Conservation (phyloP, 75 land plant genomes). For the Picea glauca region DNA sequence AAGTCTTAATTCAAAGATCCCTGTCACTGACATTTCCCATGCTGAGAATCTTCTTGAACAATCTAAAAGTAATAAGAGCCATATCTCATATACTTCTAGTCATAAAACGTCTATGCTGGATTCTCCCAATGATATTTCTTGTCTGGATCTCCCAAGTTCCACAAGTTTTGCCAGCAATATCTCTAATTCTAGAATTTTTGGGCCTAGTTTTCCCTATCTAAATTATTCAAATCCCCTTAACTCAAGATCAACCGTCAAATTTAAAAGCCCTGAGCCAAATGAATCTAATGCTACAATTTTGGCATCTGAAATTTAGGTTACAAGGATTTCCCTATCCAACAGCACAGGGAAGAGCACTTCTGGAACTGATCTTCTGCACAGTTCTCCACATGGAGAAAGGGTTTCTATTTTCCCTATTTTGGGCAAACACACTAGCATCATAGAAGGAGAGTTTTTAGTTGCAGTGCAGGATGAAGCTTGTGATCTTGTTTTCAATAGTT, state of each 20-base stretch:
- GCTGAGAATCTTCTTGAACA: not conserved
- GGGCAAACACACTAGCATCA: not conserved
- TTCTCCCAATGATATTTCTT: not conserved
- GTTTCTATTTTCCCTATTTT: not conserved
- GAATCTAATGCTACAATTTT: not conserved
- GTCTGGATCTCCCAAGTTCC: not conserved
- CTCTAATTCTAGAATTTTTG: not conserved
- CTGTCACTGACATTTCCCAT: not conserved
- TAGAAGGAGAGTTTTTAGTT: not conserved
- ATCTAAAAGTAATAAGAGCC: not conserved
- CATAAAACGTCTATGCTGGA: not conserved
- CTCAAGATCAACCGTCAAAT: not conserved
- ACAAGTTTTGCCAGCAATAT: not conserved
- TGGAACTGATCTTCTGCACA: not conserved
- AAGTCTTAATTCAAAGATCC: not conserved
- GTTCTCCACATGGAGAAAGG: not conserved
- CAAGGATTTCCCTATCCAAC: not conserved
- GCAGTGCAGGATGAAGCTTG: too few species aligned
- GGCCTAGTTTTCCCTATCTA: not conserved
- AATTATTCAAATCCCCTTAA: not conserved
- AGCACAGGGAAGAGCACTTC: not conserved
- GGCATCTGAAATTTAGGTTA: not conserved
- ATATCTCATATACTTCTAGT: not conserved
- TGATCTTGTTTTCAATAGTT: too few species aligned
- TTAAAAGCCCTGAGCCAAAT: not conserved